Conservation (phyloP, 768 basidiomycete species). For the Cystofilobasidium capitatum region DNA sequence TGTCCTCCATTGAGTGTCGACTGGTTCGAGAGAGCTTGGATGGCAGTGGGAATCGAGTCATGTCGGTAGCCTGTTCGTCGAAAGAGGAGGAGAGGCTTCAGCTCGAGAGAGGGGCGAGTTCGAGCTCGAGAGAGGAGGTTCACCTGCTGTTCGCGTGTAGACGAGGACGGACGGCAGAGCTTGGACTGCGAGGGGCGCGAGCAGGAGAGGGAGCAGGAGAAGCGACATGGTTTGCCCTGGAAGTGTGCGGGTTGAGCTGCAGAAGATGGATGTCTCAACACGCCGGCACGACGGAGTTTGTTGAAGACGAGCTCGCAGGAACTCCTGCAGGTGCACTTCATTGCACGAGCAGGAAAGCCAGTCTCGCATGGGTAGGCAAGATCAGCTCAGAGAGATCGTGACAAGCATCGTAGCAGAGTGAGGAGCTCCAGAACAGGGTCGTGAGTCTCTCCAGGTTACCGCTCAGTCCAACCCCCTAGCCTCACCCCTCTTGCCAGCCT, state of each 20-base stretch:
- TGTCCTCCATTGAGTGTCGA: conserved; percentile 37
- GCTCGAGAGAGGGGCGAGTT: background rate
- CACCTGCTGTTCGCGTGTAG: conserved; percentile 23
- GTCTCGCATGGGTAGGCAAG: too few species aligned
- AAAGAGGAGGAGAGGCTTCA: conserved; percentile 38
- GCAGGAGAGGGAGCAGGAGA: background rate
- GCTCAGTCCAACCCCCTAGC: conserved; percentile 5
- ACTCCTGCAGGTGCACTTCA: too few species aligned
- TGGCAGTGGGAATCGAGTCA: conserved; percentile 65
- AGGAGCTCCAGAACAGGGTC: too few species aligned
- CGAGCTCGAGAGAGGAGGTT: too few species aligned
- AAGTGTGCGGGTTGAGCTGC: too few species aligned
- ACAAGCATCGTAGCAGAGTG: too few species aligned
- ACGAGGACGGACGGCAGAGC: conserved; percentile 13
- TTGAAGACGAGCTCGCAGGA: too few species aligned
- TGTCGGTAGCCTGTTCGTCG: conserved; percentile 51
- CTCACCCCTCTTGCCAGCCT: conserved; percentile 15
- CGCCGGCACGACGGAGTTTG: too few species aligned
- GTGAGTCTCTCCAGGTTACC: too few species aligned
- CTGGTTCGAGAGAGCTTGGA: conserved; percentile 47
- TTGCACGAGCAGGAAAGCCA: too few species aligned
- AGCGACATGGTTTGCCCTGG: background rate
- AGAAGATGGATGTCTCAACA: too few species aligned
- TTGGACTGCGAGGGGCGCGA: background rate
- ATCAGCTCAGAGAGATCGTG: too few species aligned